A percentile compares a stretch with the other conserved stretches of the same genome.
phyloP scores from a whole-genome alignment of 1,139 yeast genomes.

The Candida sanyaensis region DNA sequence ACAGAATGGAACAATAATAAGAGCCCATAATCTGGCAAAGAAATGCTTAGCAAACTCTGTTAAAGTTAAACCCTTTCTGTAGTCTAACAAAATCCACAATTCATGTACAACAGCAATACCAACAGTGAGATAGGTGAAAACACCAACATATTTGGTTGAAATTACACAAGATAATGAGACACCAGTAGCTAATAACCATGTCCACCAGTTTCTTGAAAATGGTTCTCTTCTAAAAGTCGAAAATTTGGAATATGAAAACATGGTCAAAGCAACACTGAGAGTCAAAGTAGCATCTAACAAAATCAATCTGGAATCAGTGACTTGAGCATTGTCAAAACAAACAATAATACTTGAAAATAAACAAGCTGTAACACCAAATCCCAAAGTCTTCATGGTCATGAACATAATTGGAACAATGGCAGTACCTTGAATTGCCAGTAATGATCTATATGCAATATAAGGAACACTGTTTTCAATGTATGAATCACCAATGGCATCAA shows the following conservation, averaged over 20 bases:
- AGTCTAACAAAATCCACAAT: conserved; percentile 83
- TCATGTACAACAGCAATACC: conserved; percentile 87
- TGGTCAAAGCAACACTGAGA: conserved; percentile 75
- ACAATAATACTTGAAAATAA: conserved; percentile 78
- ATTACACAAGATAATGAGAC: conserved; percentile 85
- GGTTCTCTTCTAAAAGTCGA: conserved; percentile 70
- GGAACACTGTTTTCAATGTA: conserved; percentile 81
- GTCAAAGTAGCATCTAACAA: conserved; percentile 88
- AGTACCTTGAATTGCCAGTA: conserved; percentile 82
- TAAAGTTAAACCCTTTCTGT: conserved; percentile 66
- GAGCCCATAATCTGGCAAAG: conserved; percentile 68
- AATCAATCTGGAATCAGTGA: conserved; percentile 86
- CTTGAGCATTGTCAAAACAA: conserved; percentile 87
- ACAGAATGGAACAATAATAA: conserved; percentile 78
- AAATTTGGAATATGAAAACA: conserved; percentile 78
- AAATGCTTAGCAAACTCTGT: conserved; percentile 67
- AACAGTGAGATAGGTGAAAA: conserved; percentile 81
- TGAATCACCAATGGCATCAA: conserved; percentile 86
- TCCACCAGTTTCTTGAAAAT: conserved; percentile 77
- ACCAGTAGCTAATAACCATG: conserved; percentile 84
- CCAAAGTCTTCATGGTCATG: conserved; percentile 78
- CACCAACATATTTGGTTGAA: conserved; percentile 94
- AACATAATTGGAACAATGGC: conserved; percentile 82
- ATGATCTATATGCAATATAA: conserved; percentile 79
- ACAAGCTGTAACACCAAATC: conserved; percentile 79